Evolutionary conservation across 2,329 filamentous ascomycete species (phyloP).

Genomic region (Aspergillus calidoustus): DNA sequence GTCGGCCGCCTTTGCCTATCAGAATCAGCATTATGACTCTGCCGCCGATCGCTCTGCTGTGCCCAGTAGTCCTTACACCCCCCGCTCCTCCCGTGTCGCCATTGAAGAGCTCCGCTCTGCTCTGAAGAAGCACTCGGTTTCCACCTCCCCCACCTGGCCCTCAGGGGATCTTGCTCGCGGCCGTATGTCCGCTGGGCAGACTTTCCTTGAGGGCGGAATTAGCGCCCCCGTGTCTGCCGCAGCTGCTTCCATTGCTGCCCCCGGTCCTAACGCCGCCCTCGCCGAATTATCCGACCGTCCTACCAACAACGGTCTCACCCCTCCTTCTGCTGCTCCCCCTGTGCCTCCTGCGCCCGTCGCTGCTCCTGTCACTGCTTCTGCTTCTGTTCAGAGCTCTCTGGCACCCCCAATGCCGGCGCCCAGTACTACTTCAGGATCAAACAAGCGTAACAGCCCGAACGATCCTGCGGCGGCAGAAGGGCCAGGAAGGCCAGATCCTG

Average conservation of each 20-base stretch:
- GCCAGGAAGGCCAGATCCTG: conserved; percentile 28
- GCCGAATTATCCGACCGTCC: conserved; percentile 16
- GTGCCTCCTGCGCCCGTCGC: conserved; percentile 25
- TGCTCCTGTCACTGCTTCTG: conserved; percentile 21
- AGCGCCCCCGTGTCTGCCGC: conserved; percentile 27
- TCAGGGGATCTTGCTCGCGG: conserved; percentile 40
- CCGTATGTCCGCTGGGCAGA: conserved; percentile 41
- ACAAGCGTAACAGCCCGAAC: conserved; percentile 41
- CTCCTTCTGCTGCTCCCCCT: conserved; percentile 17
- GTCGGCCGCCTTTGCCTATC: conserved; percentile 16
- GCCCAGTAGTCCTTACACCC: conserved; percentile 33
- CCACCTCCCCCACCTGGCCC: conserved; percentile 36
- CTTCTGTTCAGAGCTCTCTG: conserved; percentile 18
- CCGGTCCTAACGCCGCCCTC: conserved; percentile 22
- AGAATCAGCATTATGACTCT: conserved; percentile 38
- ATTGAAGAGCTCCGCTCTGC: conserved; percentile 48
- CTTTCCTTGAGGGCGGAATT: conserved; percentile 38
- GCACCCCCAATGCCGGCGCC: conserved; percentile 37
- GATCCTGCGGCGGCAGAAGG: conserved; percentile 29
- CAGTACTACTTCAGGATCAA: conserved; percentile 31
- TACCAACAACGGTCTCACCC: conserved; percentile 18
- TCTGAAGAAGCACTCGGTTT: conserved; percentile 44
- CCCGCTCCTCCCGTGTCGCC: conserved; percentile 41
- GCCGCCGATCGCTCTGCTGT: conserved; percentile 28
- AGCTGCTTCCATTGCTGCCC: conserved; percentile 20